Base-by-base conservation (phyloP, 2,329 filamentous ascomycete genomes). In the Akanthomyces uredinophilus region DNA sequence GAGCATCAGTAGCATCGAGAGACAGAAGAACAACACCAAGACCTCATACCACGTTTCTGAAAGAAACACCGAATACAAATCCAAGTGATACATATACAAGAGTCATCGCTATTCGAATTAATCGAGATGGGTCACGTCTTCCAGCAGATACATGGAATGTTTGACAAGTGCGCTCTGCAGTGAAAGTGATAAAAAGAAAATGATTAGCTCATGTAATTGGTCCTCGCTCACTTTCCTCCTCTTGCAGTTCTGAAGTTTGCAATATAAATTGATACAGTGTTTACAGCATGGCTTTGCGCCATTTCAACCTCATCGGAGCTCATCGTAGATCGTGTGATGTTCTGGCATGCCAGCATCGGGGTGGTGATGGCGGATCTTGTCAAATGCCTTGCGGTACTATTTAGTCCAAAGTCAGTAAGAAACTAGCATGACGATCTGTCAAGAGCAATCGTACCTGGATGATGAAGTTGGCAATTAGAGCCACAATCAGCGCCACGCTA, bases 391-490 rank as follows among this genome's bases (percentile, higher is more conserved):
- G 50, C 62, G 63, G 47, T 62, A 62, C 58, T 60, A 22, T 49
- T 14, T 29, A 61, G n/a, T 32, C 32, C 22, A 63, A 56, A 22
- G 49, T 56, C 35, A 56, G 27, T 22, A 7, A 46, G 13, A 22
- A 24, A 6, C 7, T 46, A 46, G n/a, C 14, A 24, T n/a, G 18
- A 24, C 49, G 13, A 11, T 20, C 13, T 41, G 53, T 14, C 47
- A 47, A 49, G 20, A n/a, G 72, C 7, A 35, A 35, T 35, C 81
- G 73, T 75, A 91, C 89, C 81, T 94, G 92, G 73, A 98, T 92
- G 27, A 83, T 84, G 78, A 98, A 96, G 74, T 99, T 99, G 68
- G 96, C 73, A 64, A 92, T 81, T 71, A 99, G 75, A 7, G 93
- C 92, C 55, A 88, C 70, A 65, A 91, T 88, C 71, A 99, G 74